These are phyloP conservation scores for Casuarina equisetifolia DNA, from an alignment of 306 rosid species.

Conservation along the genomic window DNA sequence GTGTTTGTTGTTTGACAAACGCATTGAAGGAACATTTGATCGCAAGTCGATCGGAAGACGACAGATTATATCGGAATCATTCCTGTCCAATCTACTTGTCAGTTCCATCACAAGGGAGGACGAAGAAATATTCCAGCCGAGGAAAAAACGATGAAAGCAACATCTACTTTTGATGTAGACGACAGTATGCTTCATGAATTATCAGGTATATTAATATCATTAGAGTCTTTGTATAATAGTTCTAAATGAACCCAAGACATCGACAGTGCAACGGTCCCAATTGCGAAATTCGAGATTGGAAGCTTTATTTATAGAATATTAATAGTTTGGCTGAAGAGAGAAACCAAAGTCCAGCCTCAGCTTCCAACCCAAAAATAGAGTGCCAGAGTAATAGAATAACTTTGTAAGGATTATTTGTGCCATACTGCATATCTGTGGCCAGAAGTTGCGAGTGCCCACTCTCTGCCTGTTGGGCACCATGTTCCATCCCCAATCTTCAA, in stretches of 20 bases:
- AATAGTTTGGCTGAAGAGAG: background rate
- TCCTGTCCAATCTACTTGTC: background rate
- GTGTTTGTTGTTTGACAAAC: background rate
- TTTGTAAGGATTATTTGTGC: slow-evolving; percentile 45
- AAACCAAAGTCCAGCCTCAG: background rate
- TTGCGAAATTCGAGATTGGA: background rate
- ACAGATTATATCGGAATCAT: background rate
- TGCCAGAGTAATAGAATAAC: background rate
- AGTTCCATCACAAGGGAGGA: background rate
- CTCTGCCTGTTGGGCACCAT: slow-evolving; percentile 77
- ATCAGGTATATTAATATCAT: background rate
- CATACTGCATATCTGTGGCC: slow-evolving; percentile 87
- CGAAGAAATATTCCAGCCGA: background rate
- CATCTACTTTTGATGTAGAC: background rate
- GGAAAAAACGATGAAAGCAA: background rate
- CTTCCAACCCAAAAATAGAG: background rate
- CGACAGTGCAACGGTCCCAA: background rate
- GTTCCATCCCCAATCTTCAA: slow-evolving; percentile 89
- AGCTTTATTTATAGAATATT: background rate
- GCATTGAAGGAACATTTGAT: background rate
- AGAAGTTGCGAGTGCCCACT: slow-evolving; percentile 73
- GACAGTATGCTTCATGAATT: background rate
- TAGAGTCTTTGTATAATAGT: background rate
- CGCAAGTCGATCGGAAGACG: background rate
- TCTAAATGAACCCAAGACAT: background rate